Base-by-base conservation (phyloP, 164 flowering plant genomes). In the Hamamelis virginiana region DNA sequence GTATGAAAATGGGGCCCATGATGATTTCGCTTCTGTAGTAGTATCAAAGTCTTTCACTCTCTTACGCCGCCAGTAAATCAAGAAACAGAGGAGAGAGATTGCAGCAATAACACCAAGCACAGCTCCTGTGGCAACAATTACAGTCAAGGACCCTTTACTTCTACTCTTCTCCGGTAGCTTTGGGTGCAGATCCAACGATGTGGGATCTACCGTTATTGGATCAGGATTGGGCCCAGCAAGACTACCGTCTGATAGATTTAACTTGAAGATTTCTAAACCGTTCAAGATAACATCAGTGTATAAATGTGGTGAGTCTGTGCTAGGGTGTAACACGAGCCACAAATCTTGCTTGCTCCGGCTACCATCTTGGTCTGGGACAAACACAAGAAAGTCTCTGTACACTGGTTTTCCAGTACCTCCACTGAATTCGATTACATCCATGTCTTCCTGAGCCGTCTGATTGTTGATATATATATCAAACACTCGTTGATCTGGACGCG, bases 201-300 rank as follows among this genome's bases (percentile, higher is more conserved):
- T n/a, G 16, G 38, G 53, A 58, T 0, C 1, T 28, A 22, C 1
- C 9, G n/a, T n/a, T n/a, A 10, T 1, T 16, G 62, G 66, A 33
- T 70, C 74, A 1, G 74, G 73, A 22, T 80, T 77, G 0, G 64
- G 69, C 5, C 67, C 72, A 1, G 72, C 79, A 21, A 78, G 74
- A 63, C 22, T 69, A 11, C 81, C 80, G 16, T 72, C 48, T 0
- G 61, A 16, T 43, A 63, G 22, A 68, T 52, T 86, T 10, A 84
- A 0, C 62, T 88, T 88, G 27, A 83, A 80, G 46, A 88, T 71
- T 73, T 88, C 92, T 13, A 84, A 1, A 8, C 92, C 92, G 51
- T 85, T 82, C 9, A 88, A 64, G 28, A 82, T 64, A 4, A 78
- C 82, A 62, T 84, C 74, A 18, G 60, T 12, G 59, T n/a, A 69